A percentile compares a stretch with the other conserved stretches of the same genome.
Conservation (phyloP, 257 asterid genomes). For the Fraxinus pennsylvanica region DNA sequence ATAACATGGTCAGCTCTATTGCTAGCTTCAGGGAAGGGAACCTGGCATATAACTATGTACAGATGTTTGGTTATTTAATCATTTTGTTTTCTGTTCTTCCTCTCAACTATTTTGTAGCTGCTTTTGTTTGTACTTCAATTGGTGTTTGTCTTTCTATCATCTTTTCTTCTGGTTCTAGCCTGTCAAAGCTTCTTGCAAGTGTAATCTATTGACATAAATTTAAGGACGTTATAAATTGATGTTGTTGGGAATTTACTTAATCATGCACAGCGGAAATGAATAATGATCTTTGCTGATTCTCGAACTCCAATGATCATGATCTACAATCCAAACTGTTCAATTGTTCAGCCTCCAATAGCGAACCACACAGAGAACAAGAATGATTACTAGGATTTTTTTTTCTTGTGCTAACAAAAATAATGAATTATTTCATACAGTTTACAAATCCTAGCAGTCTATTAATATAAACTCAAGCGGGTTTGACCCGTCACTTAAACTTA, state of each 20-base stretch:
- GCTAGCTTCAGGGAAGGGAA: conserved; percentile 19
- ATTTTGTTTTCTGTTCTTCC: neutral
- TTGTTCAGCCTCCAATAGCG: too few species aligned
- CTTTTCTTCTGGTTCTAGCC: conserved; percentile 30
- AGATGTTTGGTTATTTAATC: conserved; percentile 33
- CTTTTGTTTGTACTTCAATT: conserved; percentile 32
- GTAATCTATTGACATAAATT: conserved; percentile 45
- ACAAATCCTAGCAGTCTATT: too few species aligned
- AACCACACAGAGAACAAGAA: too few species aligned
- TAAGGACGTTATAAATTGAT: conserved; percentile 1
- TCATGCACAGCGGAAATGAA: too few species aligned
- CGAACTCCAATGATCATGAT: too few species aligned
- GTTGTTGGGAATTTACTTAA: neutral
- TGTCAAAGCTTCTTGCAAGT: conserved; percentile 38
- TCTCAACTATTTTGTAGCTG: conserved; percentile 26
- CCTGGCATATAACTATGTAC: conserved; percentile 48
- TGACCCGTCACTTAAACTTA: too few species aligned
- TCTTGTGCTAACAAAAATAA: too few species aligned
- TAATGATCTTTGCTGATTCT: too few species aligned
- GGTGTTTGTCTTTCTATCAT: conserved; percentile 6
- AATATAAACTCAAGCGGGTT: too few species aligned
- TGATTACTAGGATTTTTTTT: too few species aligned
- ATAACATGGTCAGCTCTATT: conserved; percentile 32
- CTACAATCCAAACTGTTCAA: too few species aligned
- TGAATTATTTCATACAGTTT: too few species aligned